These are phyloP conservation scores for Adansonia digitata DNA, from an alignment of 345 rosid species.

Conservation along the genomic window DNA sequence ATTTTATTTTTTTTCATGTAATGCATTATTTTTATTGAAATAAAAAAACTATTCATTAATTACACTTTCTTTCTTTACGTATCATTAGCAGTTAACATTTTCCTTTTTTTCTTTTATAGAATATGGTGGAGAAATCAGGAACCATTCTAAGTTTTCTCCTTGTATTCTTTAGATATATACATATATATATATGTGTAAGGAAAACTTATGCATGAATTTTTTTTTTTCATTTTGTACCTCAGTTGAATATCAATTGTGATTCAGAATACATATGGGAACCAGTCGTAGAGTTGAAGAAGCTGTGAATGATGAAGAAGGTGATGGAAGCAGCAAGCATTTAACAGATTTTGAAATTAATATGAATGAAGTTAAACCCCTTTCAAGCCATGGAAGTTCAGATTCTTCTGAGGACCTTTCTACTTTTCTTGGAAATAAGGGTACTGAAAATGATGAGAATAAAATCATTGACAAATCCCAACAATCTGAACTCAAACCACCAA, in stretches of 20 bases:
- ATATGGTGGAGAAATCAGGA: too few relatives aligned
- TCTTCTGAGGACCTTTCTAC: conserved; percentile 22
- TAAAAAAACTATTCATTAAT: too few relatives aligned
- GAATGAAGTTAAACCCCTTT: background rate
- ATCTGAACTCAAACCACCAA: background rate
- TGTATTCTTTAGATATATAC: too few relatives aligned
- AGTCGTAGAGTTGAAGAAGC: background rate
- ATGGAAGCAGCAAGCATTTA: conserved; percentile 10
- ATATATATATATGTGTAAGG: too few relatives aligned
- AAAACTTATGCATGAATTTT: background rate
- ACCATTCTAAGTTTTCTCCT: too few relatives aligned
- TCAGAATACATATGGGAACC: background rate
- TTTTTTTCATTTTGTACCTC: background rate
- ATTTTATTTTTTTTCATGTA: too few relatives aligned
- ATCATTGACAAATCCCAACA: too few relatives aligned
- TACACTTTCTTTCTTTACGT: too few relatives aligned
- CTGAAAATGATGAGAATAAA: background rate
- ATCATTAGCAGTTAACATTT: too few relatives aligned
- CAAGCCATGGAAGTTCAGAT: background rate
- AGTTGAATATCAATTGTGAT: background rate
- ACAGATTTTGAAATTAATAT: conserved; percentile 8
- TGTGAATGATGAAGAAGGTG: conserved; percentile 3
- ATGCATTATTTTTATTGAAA: too few relatives aligned
- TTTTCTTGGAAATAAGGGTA: background rate
- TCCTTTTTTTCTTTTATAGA: too few relatives aligned